Evolutionary conservation across 805 yeast genomes (phyloP).

Genomic region (Candida hungchunana): DNA sequence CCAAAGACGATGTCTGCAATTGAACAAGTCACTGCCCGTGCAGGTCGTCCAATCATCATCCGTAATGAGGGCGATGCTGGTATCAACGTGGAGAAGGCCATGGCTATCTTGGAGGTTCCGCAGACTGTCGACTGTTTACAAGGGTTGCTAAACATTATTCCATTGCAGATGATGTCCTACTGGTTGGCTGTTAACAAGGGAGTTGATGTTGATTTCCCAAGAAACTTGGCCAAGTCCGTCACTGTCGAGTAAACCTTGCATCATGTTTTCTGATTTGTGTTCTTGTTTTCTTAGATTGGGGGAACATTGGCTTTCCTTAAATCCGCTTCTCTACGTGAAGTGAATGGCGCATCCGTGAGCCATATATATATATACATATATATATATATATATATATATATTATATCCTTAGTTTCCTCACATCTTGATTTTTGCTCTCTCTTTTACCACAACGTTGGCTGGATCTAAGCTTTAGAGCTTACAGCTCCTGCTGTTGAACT

Average conservation of each 20-base stretch:
- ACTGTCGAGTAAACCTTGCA: constrained; percentile 77
- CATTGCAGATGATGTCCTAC: constrained; percentile 92
- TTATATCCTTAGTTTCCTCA: too few relatives aligned
- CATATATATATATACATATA: background rate
- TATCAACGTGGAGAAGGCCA: constrained; percentile 49
- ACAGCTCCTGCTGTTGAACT: too few relatives aligned
- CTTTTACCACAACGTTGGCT: too few relatives aligned
- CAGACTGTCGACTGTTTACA: constrained; percentile 95
- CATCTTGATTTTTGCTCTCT: too few relatives aligned
- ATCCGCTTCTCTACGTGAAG: too few relatives aligned
- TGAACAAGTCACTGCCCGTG: constrained; percentile 95
- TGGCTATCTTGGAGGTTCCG: constrained; percentile 85
- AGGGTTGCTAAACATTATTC: constrained; percentile 91
- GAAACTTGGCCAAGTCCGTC: constrained; percentile 97
- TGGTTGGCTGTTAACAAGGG: constrained; percentile 96
- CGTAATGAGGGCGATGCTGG: constrained; percentile 78
- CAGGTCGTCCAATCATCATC: constrained; percentile 92
- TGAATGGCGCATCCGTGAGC: too few relatives aligned
- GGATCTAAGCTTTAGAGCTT: too few relatives aligned
- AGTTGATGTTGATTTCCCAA: constrained; percentile 96
- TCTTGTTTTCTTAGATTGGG: constrained; percentile 31
- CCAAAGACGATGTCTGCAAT: constrained; percentile 95
- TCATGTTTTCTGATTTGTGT: constrained; percentile 37
- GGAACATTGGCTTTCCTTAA: background rate
- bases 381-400: too few relatives aligned